Conservation (phyloP, 1,139 yeast species). For the Ogataea hybrid region DNA sequence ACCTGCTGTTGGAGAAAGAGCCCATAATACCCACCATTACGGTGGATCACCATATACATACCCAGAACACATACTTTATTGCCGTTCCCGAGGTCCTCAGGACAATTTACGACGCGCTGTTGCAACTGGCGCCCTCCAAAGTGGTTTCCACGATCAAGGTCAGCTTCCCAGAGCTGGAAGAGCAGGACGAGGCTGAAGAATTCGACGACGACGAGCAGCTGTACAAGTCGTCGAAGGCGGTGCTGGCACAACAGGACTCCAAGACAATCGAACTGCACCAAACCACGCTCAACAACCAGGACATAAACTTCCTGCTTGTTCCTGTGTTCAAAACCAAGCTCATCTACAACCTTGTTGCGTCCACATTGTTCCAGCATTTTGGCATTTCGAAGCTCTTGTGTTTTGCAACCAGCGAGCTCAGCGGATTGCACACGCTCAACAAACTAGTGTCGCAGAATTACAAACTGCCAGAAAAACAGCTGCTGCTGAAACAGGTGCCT, state of each 20-base stretch:
- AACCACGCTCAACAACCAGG: conserved; percentile 33
- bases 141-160: conserved; percentile 17
- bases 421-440: conserved; percentile 15
- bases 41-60: conserved; percentile 16
- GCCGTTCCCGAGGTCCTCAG: conserved; percentile 20
- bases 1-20: conserved; percentile 11
- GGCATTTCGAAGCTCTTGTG: conserved; percentile 13
- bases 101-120: conserved; percentile 11
- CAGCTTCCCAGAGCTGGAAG: conserved; percentile 12
- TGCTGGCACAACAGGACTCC: conserved; percentile 32
- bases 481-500: conserved; percentile 30
- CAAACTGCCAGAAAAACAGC: conserved; percentile 10
- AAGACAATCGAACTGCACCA: conserved; percentile 20
- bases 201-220: conserved; percentile 58
- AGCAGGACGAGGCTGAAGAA: conserved; percentile 28
- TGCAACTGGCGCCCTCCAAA: conserved; percentile 2
- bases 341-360: conserved; percentile 30
- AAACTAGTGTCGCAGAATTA: conserved; percentile 13
- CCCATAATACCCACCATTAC: conserved; percentile 14
- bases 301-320: conserved; percentile 32
- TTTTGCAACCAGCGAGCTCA: conserved; percentile 25
- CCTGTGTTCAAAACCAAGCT: conserved; percentile 25
- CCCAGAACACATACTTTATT: conserved; percentile 16
- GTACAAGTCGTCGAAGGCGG: conserved; percentile 31
- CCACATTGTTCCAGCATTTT: conserved; percentile 16